These are phyloP conservation scores for Botrytis paeoniae DNA, from an alignment of 2,329 filamentous ascomycete genomes.

Conservation along the genomic window DNA sequence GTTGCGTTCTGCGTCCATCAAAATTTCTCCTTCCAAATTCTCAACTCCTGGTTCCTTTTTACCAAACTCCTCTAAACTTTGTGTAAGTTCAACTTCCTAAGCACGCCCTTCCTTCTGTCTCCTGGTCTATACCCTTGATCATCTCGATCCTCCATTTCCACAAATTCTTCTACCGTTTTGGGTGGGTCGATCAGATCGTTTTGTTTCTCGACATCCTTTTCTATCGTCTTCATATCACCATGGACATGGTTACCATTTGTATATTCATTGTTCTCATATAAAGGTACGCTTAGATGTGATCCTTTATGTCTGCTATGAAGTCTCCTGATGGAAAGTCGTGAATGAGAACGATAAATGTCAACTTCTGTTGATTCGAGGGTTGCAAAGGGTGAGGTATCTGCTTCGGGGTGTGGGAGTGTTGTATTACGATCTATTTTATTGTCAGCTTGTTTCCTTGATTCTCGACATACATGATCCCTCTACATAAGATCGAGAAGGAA, in stretches of 20 bases:
- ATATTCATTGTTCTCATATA: slow-evolving; percentile 31
- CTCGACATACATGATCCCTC: too few species aligned
- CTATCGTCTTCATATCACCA: slow-evolving; percentile 9
- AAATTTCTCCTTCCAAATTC: not conserved
- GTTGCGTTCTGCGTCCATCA: not conserved
- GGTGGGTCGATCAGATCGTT: slow-evolving; percentile 16
- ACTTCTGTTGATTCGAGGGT: slow-evolving; percentile 55
- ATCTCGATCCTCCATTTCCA: slow-evolving; percentile 6
- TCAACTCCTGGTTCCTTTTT: not conserved
- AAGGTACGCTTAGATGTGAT: slow-evolving; percentile 17
- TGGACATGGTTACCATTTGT: slow-evolving; percentile 27
- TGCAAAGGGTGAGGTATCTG: slow-evolving; percentile 55
- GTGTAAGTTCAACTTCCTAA: slow-evolving; percentile 26
- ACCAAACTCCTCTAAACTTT: slow-evolving; percentile 10
- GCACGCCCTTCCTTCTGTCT: slow-evolving; percentile 27
- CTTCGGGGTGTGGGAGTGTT: slow-evolving; percentile 60
- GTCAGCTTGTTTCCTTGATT: slow-evolving; percentile 5
- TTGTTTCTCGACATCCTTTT: slow-evolving; percentile 14
- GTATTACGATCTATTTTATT: slow-evolving; percentile 49
- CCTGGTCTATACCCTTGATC: slow-evolving; percentile 18
- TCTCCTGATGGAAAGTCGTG: slow-evolving; percentile 25
- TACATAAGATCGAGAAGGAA: not conserved
- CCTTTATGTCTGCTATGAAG: slow-evolving; percentile 23
- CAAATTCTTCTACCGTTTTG: slow-evolving; percentile 4
- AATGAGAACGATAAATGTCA: slow-evolving; percentile 38